These are phyloP conservation scores for Draba incana DNA, from an alignment of 345 rosid genomes.

Conservation along the genomic window DNA sequence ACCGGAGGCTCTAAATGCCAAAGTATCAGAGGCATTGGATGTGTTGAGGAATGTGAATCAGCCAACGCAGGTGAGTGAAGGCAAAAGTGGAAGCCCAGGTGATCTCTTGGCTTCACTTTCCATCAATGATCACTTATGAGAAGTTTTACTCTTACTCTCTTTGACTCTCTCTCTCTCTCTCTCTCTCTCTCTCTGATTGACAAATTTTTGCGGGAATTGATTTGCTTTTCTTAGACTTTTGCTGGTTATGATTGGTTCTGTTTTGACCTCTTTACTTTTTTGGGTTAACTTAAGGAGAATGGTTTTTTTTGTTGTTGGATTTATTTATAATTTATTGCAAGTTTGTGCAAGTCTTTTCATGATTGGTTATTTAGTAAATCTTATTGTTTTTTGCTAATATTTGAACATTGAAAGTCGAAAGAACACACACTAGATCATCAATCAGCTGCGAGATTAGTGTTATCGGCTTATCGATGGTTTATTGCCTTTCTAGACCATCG, in stretches of 20 bases:
- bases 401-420: too few relatives aligned
- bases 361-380: background rate
- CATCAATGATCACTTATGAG: conserved; percentile 49
- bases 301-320: conserved; percentile 27
- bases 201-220: conserved; percentile 37
- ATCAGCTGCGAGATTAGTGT: too few relatives aligned
- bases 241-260: conserved; percentile 15
- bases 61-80: conserved; percentile 46
- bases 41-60: conserved; percentile 64
- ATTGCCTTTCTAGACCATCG: too few relatives aligned
- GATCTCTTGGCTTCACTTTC: conserved; percentile 65
- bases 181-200: conserved; percentile 34
- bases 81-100: conserved; percentile 48
- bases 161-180: background rate
- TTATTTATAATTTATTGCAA: too few relatives aligned
- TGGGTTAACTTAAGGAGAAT: background rate
- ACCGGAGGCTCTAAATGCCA: conserved; percentile 72
- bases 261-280: conserved; percentile 16
- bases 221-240: conserved; percentile 34
- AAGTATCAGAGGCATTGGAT: conserved; percentile 76
- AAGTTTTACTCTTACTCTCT: conserved; percentile 16
- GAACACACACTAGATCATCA: too few relatives aligned
- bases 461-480: too few relatives aligned
- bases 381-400: too few relatives aligned
- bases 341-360: background rate